phyloP scores from a whole-genome alignment of 1,284 basidiomycete species.

The Peniophora sp. region DNA sequence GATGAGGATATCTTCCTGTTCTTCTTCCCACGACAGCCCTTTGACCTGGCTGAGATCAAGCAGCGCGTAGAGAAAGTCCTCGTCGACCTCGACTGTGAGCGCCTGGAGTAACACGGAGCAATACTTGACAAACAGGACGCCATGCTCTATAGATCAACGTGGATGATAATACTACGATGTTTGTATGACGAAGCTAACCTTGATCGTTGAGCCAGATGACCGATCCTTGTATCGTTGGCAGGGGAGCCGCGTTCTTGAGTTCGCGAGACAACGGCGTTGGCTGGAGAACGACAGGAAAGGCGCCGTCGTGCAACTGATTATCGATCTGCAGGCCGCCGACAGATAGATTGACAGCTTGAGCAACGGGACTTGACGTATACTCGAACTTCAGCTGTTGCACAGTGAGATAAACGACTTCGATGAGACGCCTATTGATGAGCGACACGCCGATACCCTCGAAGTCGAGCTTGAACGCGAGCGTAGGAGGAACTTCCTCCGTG shows the following conservation, averaged over 20 bases:
- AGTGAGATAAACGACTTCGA: constrained; percentile 89
- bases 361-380: constrained; percentile 77
- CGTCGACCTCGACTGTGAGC: constrained; percentile 92
- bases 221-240: constrained; percentile 88
- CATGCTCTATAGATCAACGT: constrained; percentile 59
- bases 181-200: constrained; percentile 40
- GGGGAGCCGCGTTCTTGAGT: constrained; percentile 70
- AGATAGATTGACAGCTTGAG: constrained; percentile 78
- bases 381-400: constrained; percentile 78
- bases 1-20: constrained; percentile 68
- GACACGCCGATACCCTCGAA: constrained; percentile 93
- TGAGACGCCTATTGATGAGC: constrained; percentile 80
- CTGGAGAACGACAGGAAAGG: constrained; percentile 94
- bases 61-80: constrained; percentile 91
- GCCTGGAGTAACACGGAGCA: constrained; percentile 93
- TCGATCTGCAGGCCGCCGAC: constrained; percentile 92
- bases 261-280: constrained; percentile 89
- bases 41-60: constrained; percentile 90
- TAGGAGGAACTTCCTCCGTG: constrained; percentile 66
- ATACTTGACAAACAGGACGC: constrained; percentile 96
- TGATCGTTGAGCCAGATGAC: constrained; percentile 90
- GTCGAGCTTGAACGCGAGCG: constrained; percentile 66
- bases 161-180: constrained; percentile 2
- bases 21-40: constrained; percentile 83
- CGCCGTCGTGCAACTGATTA: constrained; percentile 94